A percentile compares a stretch with the other conserved stretches of the same genome.
phyloP scores from a whole-genome alignment of 495 filamentous ascomycete genomes.

The Hyaloscypha hepaticicola region DNA sequence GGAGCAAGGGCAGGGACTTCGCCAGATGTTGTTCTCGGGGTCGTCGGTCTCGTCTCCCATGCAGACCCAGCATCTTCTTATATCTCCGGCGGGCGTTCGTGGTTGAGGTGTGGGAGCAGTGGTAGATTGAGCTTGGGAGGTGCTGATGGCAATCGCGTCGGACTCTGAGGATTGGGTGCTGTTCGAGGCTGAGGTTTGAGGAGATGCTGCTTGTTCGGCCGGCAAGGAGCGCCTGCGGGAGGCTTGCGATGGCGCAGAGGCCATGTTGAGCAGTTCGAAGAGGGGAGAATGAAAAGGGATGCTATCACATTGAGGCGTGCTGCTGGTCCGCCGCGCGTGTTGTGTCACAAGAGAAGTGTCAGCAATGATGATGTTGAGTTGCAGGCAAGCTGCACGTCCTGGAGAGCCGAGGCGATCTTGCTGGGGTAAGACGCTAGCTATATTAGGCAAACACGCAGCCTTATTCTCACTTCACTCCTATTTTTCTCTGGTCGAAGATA shows the following conservation, averaged over 20 bases:
- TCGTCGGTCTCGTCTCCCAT: slow-evolving; percentile 82
- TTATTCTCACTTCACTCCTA: too few relatives aligned
- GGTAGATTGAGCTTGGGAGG: neutral
- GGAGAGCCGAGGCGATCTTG: neutral
- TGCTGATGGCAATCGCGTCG: neutral
- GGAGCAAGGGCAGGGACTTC: slow-evolving; percentile 83
- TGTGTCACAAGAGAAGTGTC: neutral
- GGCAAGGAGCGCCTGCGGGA: slow-evolving; percentile 9
- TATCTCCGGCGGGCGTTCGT: slow-evolving; percentile 25
- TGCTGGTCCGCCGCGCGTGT: neutral
- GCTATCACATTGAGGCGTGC: neutral
- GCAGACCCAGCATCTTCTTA: slow-evolving; percentile 80
- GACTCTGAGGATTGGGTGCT: neutral
- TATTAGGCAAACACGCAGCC: too few relatives aligned
- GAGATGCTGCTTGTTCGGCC: neutral
- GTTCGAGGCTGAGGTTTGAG: neutral
- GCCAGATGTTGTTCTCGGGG: slow-evolving; percentile 69
- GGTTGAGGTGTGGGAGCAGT: neutral
- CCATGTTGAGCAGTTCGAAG: neutral
- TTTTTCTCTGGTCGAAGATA: too few relatives aligned
- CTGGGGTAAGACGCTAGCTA: neutral
- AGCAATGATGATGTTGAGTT: neutral
- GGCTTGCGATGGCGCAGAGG: slow-evolving; percentile 15
- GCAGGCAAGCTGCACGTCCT: neutral
- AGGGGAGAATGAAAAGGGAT: neutral